phyloP scores from a whole-genome alignment of 345 rosid species.

The Euphorbia lathyris region DNA sequence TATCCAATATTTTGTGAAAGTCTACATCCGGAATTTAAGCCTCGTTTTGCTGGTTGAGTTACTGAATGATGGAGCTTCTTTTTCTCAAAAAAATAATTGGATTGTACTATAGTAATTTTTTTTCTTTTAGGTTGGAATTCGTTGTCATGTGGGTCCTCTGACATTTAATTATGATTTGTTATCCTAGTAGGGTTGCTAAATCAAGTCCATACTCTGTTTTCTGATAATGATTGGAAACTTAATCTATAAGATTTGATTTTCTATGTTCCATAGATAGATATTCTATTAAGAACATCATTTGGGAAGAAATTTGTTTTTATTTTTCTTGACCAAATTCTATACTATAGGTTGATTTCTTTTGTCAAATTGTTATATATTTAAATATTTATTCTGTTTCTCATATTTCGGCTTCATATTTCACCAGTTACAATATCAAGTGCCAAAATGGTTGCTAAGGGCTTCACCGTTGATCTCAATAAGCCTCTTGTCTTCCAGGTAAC shows the following conservation, averaged over 20 bases:
- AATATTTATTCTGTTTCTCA: not conserved
- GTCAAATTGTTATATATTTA: not conserved
- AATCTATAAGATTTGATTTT: not conserved
- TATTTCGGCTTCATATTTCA: not conserved
- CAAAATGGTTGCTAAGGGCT: conserved; percentile 78
- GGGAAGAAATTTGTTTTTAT: not conserved
- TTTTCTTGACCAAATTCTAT: not conserved
- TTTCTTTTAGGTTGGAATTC: not conserved
- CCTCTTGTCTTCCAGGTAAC: conserved; percentile 92
- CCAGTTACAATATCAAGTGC: conserved; percentile 22
- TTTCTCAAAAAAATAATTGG: not conserved
- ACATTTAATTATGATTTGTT: not conserved
- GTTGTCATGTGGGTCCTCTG: conserved; percentile 16
- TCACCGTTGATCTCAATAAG: conserved; percentile 77
- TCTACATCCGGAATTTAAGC: not conserved
- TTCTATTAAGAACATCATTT: not conserved
- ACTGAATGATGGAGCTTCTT: not conserved
- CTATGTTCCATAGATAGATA: not conserved
- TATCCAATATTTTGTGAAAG: not conserved
- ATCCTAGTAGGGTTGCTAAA: not conserved
- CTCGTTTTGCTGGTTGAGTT: not conserved
- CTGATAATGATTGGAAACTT: conserved; percentile 8
- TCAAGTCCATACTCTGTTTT: not conserved
- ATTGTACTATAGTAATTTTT: not conserved
- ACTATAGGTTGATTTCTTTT: not conserved